These are phyloP conservation scores for Conoideocrella luteorostrata DNA, from an alignment of 2,329 filamentous ascomycete genomes.

Conservation along the genomic window DNA sequence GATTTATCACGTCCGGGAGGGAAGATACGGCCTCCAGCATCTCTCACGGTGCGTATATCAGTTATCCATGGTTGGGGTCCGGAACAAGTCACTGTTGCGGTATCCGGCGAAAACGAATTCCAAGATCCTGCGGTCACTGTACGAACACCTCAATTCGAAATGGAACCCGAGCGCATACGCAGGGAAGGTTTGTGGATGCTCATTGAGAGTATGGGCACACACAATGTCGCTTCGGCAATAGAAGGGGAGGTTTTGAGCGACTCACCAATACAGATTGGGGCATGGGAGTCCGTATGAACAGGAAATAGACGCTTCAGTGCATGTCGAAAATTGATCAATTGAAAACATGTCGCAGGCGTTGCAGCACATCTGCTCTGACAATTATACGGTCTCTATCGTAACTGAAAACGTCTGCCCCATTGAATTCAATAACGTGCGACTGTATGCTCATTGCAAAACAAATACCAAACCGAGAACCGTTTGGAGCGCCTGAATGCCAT, in stretches of 20 bases:
- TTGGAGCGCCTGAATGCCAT: neutral
- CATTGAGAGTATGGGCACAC: conserved; percentile 68
- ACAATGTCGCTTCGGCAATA: conserved; percentile 35
- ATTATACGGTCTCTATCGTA: too few species aligned
- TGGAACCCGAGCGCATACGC: conserved; percentile 55
- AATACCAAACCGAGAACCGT: too few species aligned
- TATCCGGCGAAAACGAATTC: conserved; percentile 68
- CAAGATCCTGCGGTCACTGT: conserved; percentile 61
- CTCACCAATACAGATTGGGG: conserved; percentile 34
- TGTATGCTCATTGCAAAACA: too few species aligned
- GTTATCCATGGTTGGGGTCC: conserved; percentile 69
- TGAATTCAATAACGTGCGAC: too few species aligned
- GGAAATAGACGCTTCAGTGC: too few species aligned
- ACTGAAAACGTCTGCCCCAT: too few species aligned
- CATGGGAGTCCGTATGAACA: conserved; percentile 31
- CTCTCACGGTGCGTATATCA: conserved; percentile 57
- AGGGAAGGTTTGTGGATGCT: conserved; percentile 68
- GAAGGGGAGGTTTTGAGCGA: conserved; percentile 47
- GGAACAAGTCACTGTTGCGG: conserved; percentile 56
- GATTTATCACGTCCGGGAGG: conserved; percentile 18
- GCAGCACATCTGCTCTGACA: too few species aligned
- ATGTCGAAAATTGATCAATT: too few species aligned
- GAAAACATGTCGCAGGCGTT: too few species aligned
- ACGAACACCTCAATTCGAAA: conserved; percentile 66
- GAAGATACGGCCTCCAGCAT: conserved; percentile 32